Conservation (phyloP, 2,329 filamentous ascomycete genomes). For the Polychaeton citri region DNA sequence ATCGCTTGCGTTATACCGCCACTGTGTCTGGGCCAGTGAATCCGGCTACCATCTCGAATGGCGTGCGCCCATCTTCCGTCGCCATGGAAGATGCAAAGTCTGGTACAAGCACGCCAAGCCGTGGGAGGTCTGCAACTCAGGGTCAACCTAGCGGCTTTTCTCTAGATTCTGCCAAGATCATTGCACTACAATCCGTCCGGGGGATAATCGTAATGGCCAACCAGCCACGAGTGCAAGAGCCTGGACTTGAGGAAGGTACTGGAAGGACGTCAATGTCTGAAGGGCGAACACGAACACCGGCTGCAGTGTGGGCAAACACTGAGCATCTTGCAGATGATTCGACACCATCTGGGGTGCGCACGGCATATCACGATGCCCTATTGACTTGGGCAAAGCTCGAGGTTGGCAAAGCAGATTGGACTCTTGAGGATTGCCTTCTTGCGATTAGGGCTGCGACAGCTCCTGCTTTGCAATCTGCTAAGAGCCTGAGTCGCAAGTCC, state of each 20-base stretch:
- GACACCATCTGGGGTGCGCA: conserved; percentile 46
- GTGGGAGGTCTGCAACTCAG: neutral
- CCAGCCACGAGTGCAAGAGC: conserved; percentile 7
- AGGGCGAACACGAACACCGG: neutral
- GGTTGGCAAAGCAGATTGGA: conserved; percentile 43
- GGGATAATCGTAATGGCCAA: conserved; percentile 74
- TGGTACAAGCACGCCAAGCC: neutral
- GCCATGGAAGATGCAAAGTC: neutral
- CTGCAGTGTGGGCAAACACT: neutral
- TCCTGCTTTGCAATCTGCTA: neutral
- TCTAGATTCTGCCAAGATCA: conserved; percentile 46
- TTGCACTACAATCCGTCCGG: conserved; percentile 66
- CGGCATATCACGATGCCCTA: conserved; percentile 73
- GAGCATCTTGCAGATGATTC: neutral
- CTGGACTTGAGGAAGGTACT: neutral
- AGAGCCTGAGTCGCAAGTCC: neutral
- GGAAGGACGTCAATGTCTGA: neutral
- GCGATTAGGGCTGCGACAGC: conserved; percentile 48
- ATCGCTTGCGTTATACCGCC: conserved; percentile 28
- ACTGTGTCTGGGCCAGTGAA: neutral
- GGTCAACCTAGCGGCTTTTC: conserved; percentile 40
- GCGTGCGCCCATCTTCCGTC: neutral
- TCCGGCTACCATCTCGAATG: neutral
- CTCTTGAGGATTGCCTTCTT: conserved; percentile 57
- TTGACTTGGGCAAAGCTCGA: conserved; percentile 56